A percentile compares a stretch with the other conserved stretches of the same genome.
These are phyloP conservation scores for Noccaea caerulescens DNA, from an alignment of 345 rosid genomes.

Conservation along the genomic window DNA sequence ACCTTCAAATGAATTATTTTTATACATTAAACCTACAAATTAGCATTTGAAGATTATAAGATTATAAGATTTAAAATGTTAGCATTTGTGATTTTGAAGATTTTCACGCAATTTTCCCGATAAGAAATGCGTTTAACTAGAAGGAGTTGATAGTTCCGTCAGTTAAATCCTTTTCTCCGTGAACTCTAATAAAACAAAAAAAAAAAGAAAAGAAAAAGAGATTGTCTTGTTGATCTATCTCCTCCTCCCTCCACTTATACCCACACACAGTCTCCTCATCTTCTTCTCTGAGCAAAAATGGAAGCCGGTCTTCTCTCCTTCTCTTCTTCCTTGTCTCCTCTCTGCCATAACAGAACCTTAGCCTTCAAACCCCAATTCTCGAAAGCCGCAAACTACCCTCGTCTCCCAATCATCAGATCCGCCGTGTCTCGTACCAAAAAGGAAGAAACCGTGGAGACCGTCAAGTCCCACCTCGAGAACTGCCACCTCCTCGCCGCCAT, in stretches of 20 bases:
- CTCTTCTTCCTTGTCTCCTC: conserved; percentile 53
- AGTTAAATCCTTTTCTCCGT: background rate
- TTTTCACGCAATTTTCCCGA: too few relatives aligned
- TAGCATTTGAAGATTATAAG: too few relatives aligned
- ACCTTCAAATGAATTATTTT: too few relatives aligned
- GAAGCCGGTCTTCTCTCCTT: conserved; percentile 69
- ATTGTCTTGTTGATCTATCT: conserved; percentile 2
- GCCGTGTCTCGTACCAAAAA: conserved; percentile 85
- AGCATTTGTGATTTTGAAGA: too few relatives aligned
- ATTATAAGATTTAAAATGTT: too few relatives aligned
- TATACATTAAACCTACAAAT: too few relatives aligned
- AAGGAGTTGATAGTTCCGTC: conserved; percentile 28
- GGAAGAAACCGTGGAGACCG: conserved; percentile 81
- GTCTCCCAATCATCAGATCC: conserved; percentile 55
- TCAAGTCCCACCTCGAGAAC: conserved; percentile 74
- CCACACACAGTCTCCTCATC: conserved; percentile 30
- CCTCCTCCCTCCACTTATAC: conserved; percentile 22
- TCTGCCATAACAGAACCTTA: conserved; percentile 39
- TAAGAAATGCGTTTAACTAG: background rate
- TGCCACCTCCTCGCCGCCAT: conserved; percentile 86
- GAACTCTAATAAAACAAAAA: background rate
- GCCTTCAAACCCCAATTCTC: conserved; percentile 39
- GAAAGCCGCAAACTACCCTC: conserved; percentile 31
- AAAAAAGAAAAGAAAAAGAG: background rate
- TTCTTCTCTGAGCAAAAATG: conserved; percentile 49